A percentile compares a stretch with the other conserved stretches of the same genome.
Conservation (phyloP, 148 eudicot genomes). For the Oxyria digyna region DNA sequence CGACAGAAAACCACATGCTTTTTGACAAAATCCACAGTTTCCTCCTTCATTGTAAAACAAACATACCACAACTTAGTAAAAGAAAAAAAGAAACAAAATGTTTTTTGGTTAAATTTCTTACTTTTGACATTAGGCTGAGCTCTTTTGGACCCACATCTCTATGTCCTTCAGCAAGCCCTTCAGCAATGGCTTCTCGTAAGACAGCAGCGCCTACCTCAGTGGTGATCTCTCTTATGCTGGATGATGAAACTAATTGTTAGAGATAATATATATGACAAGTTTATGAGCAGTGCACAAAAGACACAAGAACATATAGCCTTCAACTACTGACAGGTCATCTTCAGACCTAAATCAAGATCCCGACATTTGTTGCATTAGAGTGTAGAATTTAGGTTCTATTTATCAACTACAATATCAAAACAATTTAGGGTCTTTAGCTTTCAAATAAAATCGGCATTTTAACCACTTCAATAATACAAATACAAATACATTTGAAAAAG, state of each 20-base stretch:
- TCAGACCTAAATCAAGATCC: background rate
- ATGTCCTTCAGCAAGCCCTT: constrained; percentile 82
- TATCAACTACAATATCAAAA: too few relatives aligned
- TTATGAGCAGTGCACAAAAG: background rate
- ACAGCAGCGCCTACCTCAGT: constrained; percentile 94
- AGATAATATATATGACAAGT: background rate
- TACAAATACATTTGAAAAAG: background rate
- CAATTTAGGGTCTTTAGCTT: too few relatives aligned
- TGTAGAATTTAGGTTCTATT: background rate
- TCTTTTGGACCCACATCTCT: constrained; percentile 71
- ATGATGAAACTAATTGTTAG: constrained; percentile 8
- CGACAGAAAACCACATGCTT: constrained; percentile 84
- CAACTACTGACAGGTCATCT: background rate
- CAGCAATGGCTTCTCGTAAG: constrained; percentile 59
- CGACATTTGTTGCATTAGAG: background rate
- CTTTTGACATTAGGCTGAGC: constrained; percentile 71
- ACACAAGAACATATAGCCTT: background rate
- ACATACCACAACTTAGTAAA: too few relatives aligned
- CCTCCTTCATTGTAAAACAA: constrained; percentile 44
- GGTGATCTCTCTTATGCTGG: constrained; percentile 88
- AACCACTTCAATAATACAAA: background rate
- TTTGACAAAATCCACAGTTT: constrained; percentile 51
- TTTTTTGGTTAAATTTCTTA: background rate
- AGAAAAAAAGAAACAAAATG: background rate
- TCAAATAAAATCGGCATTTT: background rate